These are phyloP conservation scores for Diatrype stigma DNA, from an alignment of 2,329 filamentous ascomycete species.

Conservation along the genomic window DNA sequence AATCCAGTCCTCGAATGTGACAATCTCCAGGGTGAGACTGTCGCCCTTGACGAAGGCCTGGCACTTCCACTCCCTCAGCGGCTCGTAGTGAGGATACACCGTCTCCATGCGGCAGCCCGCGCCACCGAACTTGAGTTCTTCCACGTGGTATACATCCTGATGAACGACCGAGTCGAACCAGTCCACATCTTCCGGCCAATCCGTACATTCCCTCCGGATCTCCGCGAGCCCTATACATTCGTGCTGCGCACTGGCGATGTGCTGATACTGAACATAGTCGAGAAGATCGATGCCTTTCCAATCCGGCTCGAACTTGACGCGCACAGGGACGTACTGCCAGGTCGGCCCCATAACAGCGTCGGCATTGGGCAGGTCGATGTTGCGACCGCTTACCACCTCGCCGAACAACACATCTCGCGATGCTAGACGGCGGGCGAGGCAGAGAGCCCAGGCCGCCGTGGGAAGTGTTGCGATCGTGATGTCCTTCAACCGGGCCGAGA, in stretches of 20 bases:
- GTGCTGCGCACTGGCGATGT: slow-evolving; percentile 51
- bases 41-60: slow-evolving; percentile 55
- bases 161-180: slow-evolving; percentile 57
- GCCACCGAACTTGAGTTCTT: slow-evolving; percentile 41
- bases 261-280: slow-evolving; percentile 51
- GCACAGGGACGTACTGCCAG: slow-evolving; percentile 63
- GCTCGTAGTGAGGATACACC: slow-evolving; percentile 54
- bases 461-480: slow-evolving; percentile 61
- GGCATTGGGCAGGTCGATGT: slow-evolving; percentile 50
- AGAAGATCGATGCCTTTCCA: slow-evolving; percentile 53
- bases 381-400: slow-evolving; percentile 62
- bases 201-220: slow-evolving; percentile 44
- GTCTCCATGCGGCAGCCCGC: slow-evolving; percentile 48
- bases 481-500: slow-evolving; percentile 45
- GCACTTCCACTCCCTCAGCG: slow-evolving; percentile 54
- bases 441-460: slow-evolving; percentile 64
- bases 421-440: slow-evolving; percentile 50
- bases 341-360: slow-evolving; percentile 60
- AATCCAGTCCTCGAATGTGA: slow-evolving; percentile 55
- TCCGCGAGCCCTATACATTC: slow-evolving; percentile 52
- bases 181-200: slow-evolving; percentile 35
- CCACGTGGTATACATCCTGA: slow-evolving; percentile 59
- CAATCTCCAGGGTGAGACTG: slow-evolving; percentile 52
- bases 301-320: slow-evolving; percentile 48
- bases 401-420: slow-evolving; percentile 60